Percentiles rank a stretch among this genome's conserved stretches.
These are phyloP conservation scores for Cryomyces minteri DNA, from an alignment of 495 filamentous ascomycete genomes.

Conservation along the genomic window DNA sequence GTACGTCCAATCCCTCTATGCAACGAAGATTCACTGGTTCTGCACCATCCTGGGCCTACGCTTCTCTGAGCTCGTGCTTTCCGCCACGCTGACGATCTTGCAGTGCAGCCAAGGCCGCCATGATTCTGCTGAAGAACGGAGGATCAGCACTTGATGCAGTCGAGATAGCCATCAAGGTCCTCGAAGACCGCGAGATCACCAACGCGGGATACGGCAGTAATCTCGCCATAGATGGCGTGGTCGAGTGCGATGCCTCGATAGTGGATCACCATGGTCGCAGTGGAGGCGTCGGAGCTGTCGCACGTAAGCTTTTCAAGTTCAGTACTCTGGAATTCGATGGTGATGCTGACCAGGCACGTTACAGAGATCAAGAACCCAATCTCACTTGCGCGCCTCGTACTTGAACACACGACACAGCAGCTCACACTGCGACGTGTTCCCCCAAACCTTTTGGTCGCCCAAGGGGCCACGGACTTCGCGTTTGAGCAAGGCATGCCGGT, in stretches of 20 bases:
- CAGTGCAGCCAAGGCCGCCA: constrained; percentile 66
- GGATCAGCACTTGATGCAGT: constrained; percentile 78
- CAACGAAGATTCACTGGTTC: not conserved
- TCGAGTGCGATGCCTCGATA: constrained; percentile 86
- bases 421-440: constrained; percentile 74
- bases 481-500: constrained; percentile 52
- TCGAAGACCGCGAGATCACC: constrained; percentile 89
- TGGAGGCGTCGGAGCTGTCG: constrained; percentile 78
- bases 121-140: constrained; percentile 59
- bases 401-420: constrained; percentile 51
- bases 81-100: constrained; percentile 1
- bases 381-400: constrained; percentile 60
- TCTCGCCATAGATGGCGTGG: constrained; percentile 69
- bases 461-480: constrained; percentile 73
- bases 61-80: not conserved
- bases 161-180: constrained; percentile 65
- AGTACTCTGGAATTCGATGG: not conserved
- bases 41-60: not conserved
- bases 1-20: constrained; percentile 32
- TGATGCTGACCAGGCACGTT: not conserved
- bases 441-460: constrained; percentile 74
- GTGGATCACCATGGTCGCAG: constrained; percentile 82
- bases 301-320: constrained; percentile 39
- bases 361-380: constrained; percentile 87
- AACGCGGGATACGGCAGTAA: constrained; percentile 96